Evolutionary conservation across 768 basidiomycete species (phyloP).

Genomic region (Strobilomyces confusus): DNA sequence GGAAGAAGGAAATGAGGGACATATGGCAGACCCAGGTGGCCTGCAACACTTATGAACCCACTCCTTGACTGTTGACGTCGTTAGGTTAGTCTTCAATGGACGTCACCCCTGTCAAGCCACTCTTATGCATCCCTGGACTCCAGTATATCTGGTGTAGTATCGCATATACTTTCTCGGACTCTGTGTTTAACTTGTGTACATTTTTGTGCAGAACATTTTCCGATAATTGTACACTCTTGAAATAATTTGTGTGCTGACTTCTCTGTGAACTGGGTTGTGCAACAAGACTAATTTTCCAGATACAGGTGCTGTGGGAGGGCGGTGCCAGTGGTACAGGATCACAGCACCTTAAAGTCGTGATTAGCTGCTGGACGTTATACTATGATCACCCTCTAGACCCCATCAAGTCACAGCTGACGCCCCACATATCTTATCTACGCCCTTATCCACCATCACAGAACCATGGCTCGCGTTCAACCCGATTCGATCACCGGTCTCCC

Average conservation of each 20-base stretch:
- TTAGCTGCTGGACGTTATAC: no score
- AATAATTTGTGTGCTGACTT: neutral
- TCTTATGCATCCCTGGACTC: neutral
- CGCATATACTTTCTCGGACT: neutral
- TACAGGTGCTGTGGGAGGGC: slow-evolving; percentile 11
- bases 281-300: no score
- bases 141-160: slow-evolving; percentile 9
- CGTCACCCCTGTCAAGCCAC: neutral
- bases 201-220: neutral
- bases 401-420: neutral
- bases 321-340: no score
- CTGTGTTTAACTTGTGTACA: neutral
- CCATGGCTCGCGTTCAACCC: slow-evolving; percentile 6
- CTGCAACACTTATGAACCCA: slow-evolving; percentile 43
- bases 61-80: slow-evolving; percentile 2
- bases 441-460: neutral
- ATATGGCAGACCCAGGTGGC: slow-evolving; percentile 45
- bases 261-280: neutral
- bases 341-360: neutral
- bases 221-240: neutral
- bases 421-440: slow-evolving; percentile 13
- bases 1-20: slow-evolving; percentile 41
- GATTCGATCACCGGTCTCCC: neutral
- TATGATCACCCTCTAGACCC: neutral
- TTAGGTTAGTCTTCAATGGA: neutral